Percentiles rank a stretch among this genome's conserved stretches.
Evolutionary conservation across 2,329 filamentous ascomycete genomes (phyloP).

Genomic region (Cladophialophora bantiana): DNA sequence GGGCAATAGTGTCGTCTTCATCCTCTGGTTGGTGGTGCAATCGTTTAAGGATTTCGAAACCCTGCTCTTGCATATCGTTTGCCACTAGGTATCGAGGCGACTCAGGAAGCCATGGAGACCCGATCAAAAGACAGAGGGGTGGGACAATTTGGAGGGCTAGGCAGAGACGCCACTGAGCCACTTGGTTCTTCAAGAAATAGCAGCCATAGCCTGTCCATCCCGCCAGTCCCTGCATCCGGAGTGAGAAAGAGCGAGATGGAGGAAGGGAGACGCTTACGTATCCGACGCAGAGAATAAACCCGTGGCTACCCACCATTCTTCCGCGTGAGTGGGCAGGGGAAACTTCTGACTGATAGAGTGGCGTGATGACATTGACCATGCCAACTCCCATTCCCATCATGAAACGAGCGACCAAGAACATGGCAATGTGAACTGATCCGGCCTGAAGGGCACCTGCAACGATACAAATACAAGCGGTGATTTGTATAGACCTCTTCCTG

Average conservation of each 20-base stretch:
- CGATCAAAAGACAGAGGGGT: constrained; percentile 22
- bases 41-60: constrained; percentile 20
- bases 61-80: constrained; percentile 24
- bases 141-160: constrained; percentile 23
- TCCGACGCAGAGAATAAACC: constrained; percentile 29
- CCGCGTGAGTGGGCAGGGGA: constrained; percentile 44
- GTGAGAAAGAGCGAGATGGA: background rate
- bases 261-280: constrained; percentile 16
- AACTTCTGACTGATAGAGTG: constrained; percentile 29
- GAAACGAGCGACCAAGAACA: constrained; percentile 38
- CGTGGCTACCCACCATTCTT: constrained; percentile 42
- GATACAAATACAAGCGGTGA: constrained; percentile 30
- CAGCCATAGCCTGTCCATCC: constrained; percentile 32
- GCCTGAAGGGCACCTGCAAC: constrained; percentile 33
- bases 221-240: constrained; percentile 22
- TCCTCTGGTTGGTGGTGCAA: constrained; percentile 41
- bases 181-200: constrained; percentile 24
- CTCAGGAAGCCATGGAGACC: constrained; percentile 28
- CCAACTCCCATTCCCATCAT: constrained; percentile 32
- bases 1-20: constrained; percentile 47
- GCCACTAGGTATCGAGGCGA: constrained; percentile 22
- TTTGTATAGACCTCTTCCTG: constrained; percentile 29
- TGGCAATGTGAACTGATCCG: constrained; percentile 34
- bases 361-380: constrained; percentile 29
- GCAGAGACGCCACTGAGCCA: constrained; percentile 28